These are phyloP conservation scores for Pichia occidentalis DNA, from an alignment of 805 yeast genomes.

Conservation along the genomic window DNA sequence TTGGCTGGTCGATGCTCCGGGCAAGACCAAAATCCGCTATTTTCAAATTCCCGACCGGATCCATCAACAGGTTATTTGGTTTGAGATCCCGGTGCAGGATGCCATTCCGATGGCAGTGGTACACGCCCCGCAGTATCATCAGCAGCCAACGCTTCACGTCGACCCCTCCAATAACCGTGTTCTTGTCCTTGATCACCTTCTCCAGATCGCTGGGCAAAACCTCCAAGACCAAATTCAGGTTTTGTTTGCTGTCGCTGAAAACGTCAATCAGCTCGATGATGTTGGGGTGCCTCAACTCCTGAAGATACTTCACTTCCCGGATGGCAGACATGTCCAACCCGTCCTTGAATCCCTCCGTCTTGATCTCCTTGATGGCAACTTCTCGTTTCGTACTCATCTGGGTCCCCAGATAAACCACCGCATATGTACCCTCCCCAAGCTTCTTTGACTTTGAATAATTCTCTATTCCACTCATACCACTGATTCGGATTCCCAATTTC, in stretches of 20 bases:
- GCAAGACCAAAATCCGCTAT: slow-evolving; percentile 98
- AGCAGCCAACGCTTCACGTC: slow-evolving; percentile 91
- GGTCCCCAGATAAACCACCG: slow-evolving; percentile 85
- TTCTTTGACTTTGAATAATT: slow-evolving; percentile 54
- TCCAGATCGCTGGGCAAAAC: slow-evolving; percentile 90
- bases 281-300: slow-evolving; percentile 70
- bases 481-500: too few relatives aligned
- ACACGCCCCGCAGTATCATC: slow-evolving; percentile 91
- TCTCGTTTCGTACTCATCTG: slow-evolving; percentile 47
- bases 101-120: slow-evolving; percentile 90
- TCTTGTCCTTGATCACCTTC: slow-evolving; percentile 74
- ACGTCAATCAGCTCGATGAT: slow-evolving; percentile 88
- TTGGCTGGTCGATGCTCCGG: slow-evolving; percentile 70
- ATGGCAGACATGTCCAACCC: slow-evolving; percentile 97
- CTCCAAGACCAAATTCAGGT: slow-evolving; percentile 83
- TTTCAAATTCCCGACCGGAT: slow-evolving; percentile 83
- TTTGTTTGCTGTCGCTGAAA: slow-evolving; percentile 54
- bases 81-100: slow-evolving; percentile 90
- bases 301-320: slow-evolving; percentile 84
- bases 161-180: slow-evolving; percentile 69
- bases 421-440: slow-evolving; percentile 99
- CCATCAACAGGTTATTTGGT: slow-evolving; percentile 81
- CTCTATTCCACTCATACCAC: slow-evolving; percentile 16
- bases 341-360: slow-evolving; percentile 88
- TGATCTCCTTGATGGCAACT: slow-evolving; percentile 93